Evolutionary conservation across 1,284 basidiomycete genomes (phyloP).

Genomic region (Ceratobasidium sp.): DNA sequence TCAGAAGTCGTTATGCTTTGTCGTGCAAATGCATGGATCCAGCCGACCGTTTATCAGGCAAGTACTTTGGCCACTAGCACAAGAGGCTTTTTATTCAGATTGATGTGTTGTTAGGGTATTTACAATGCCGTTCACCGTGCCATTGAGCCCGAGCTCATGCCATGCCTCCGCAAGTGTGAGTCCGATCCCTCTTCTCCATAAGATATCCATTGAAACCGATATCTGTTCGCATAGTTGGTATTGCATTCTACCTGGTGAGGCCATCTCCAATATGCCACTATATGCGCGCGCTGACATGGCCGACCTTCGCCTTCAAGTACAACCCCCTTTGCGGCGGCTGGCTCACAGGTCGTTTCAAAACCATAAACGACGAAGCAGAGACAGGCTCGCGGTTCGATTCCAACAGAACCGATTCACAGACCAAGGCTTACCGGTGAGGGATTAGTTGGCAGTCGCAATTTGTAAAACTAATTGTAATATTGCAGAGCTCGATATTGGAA

Average conservation of each 20-base stretch:
- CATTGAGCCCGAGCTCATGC: slow-evolving; percentile 69
- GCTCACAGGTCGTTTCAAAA: slow-evolving; percentile 43
- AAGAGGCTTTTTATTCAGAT: too few species aligned
- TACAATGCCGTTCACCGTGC: slow-evolving; percentile 68
- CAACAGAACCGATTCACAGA: slow-evolving; percentile 36
- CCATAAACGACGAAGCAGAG: slow-evolving; percentile 31
- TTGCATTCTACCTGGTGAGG: slow-evolving; percentile 39
- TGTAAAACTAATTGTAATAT: not conserved
- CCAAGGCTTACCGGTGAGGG: slow-evolving; percentile 38
- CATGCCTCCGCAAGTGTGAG: slow-evolving; percentile 64
- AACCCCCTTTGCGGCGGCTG: slow-evolving; percentile 44
- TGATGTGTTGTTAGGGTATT: slow-evolving; percentile 54
- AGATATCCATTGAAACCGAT: slow-evolving; percentile 55
- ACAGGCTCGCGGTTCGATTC: slow-evolving; percentile 41
- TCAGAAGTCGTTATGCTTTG: slow-evolving; percentile 69
- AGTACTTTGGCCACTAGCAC: too few species aligned
- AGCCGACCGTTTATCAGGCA: slow-evolving; percentile 66
- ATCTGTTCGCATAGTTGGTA: slow-evolving; percentile 3
- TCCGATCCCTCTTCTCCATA: slow-evolving; percentile 67
- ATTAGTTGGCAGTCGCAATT: too few species aligned
- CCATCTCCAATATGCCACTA: not conserved
- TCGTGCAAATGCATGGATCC: slow-evolving; percentile 65
- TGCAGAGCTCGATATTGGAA: slow-evolving; percentile 43
- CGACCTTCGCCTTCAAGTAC: slow-evolving; percentile 7
- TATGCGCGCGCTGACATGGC: slow-evolving; percentile 25